Base-by-base conservation (phyloP, 805 yeast species). In the Pichia exigua region DNA sequence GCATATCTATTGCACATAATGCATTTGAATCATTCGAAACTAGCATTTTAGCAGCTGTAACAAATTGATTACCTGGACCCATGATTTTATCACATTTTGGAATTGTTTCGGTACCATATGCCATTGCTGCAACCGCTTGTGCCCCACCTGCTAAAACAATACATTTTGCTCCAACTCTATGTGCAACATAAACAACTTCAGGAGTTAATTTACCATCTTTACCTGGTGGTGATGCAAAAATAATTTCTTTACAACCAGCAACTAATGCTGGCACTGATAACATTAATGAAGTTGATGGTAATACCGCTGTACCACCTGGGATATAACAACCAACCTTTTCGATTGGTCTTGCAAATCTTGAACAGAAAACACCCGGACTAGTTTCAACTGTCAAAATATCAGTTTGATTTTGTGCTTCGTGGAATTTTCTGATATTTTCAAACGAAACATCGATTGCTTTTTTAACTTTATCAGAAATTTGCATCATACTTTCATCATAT, bases 31-130 rank as follows among this genome's bases (percentile, higher is more conserved):
- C 99, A 64, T 94, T 95, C 62, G 92, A 94, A 48, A 95, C 94
- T 65, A 85, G 74, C 99, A 94, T 94, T 76, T 94, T 94, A 43
- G 99, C 99, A 43, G 99, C 98, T 20, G 99, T 94, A 49, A 94
- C 99, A 67, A 94, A 94, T 73, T 94, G 99, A 73, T 94, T 94
- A 54, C 99, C 99, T 24, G 99, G 99, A 46, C 99, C 99, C 68
- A 94, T 77, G 56, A 94, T 91, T 77, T 94, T 94, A 71, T 94
- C 97, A 65, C 92, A 92, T 71, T 94, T 94, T 48, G 95, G 86
- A 47, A 94, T 84, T 39, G 87, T 73, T 61, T 88, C 89, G 15
- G 99, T 94, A 65, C 99, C 99, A 67, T 94, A 94, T 1, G 99
- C 99, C 96, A 94, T 81, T 6, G 99, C 95, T 45, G 97, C 96